Evolutionary conservation across 495 filamentous ascomycete genomes (phyloP).

Genomic region (Penicillium pancosmium): DNA sequence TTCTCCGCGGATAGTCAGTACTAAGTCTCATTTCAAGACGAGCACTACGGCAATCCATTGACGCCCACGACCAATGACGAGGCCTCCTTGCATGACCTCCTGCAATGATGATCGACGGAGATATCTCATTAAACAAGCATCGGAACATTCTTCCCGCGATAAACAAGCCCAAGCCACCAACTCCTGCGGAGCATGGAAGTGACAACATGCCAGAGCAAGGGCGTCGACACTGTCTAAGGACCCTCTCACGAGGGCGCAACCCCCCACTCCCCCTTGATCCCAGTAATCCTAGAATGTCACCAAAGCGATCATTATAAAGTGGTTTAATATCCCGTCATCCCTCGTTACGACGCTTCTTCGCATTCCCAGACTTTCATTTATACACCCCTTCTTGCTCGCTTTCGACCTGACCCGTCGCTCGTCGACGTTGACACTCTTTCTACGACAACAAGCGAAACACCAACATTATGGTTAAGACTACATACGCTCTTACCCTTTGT

Average conservation of each 20-base stretch:
- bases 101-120: constrained; percentile 25
- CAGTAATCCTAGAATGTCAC: constrained; percentile 26
- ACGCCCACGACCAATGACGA: not conserved
- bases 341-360: constrained; percentile 7
- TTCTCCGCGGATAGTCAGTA: no score
- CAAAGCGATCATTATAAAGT: constrained; percentile 22
- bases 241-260: constrained; percentile 1
- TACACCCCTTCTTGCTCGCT: constrained; percentile 8
- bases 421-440: constrained; percentile 28
- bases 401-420: constrained; percentile 19
- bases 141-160: constrained; percentile 21
- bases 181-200: constrained; percentile 2
- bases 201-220: constrained; percentile 22
- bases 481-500: constrained; percentile 29
- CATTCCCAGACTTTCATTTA: constrained; percentile 27
- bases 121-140: constrained; percentile 23
- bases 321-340: constrained; percentile 8
- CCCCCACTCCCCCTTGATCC: constrained; percentile 23
- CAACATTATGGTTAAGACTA: constrained; percentile 32
- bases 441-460: not conserved
- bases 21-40: not conserved
- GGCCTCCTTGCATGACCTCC: constrained; percentile 29
- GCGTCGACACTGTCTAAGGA: constrained; percentile 13
- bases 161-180: constrained; percentile 8
- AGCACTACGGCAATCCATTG: not conserved